Evolutionary conservation across 179 eudicot species (phyloP).

Genomic region (Patellifolia procumbens): DNA sequence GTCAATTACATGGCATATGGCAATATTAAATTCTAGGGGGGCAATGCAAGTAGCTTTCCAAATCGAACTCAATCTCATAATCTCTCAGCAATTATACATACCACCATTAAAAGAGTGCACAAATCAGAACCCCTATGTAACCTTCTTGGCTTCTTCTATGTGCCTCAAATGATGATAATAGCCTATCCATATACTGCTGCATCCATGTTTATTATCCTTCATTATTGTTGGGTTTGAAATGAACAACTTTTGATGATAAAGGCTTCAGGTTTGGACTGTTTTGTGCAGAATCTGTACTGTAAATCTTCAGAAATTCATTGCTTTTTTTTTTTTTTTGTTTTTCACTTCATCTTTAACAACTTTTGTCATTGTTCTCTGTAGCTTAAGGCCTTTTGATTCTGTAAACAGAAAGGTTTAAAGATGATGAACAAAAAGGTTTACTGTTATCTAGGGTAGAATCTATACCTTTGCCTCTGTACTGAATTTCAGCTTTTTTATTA

Average conservation of each 20-base stretch:
- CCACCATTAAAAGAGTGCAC: not conserved
- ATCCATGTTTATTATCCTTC: not conserved
- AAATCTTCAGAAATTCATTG: conserved; percentile 10
- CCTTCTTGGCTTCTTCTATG: not conserved
- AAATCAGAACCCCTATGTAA: not conserved
- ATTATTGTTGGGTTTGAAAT: conserved; percentile 20
- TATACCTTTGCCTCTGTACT: conserved; percentile 8
- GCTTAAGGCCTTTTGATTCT: not conserved
- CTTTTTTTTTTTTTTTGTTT: not conserved
- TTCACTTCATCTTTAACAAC: not conserved
- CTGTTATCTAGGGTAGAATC: conserved; percentile 19
- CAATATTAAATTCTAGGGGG: conserved; percentile 16
- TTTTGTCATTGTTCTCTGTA: conserved; percentile 10
- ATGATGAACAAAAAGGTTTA: conserved; percentile 25
- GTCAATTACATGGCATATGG: not conserved
- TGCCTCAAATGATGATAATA: not conserved
- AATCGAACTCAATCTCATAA: not conserved
- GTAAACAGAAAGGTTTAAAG: conserved; percentile 15
- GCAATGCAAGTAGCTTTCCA: conserved; percentile 16
- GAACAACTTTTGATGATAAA: too few relatives aligned
- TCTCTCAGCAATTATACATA: not conserved
- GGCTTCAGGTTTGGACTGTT: not conserved
- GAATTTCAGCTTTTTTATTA: conserved; percentile 18
- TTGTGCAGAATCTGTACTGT: conserved; percentile 15
- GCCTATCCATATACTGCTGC: conserved; percentile 1